Evolutionary conservation across 768 basidiomycete genomes (phyloP).

Genomic region (Leccinum subtestaceum): DNA sequence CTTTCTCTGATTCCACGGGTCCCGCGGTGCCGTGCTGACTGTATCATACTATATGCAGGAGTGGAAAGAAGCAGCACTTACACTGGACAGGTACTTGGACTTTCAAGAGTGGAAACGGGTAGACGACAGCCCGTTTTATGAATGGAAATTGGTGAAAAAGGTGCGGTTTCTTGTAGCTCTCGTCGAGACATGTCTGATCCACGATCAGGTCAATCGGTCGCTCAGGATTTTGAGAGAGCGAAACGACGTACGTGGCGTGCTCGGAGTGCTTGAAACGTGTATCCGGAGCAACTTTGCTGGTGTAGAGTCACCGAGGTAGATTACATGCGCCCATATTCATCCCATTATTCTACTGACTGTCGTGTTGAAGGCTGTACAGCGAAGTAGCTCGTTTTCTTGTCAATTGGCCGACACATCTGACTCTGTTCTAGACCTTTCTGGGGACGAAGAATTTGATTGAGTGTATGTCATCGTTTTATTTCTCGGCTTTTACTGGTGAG

Average conservation of each 20-base stretch:
- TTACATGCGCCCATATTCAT: neutral
- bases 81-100: conserved; percentile 76
- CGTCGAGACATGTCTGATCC: neutral
- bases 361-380: conserved; percentile 70
- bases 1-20: neutral
- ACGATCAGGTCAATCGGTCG: conserved; percentile 67
- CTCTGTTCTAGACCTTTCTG: conserved; percentile 66
- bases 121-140: conserved; percentile 89
- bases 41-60: conserved; percentile 43
- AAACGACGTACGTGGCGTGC: conserved; percentile 79
- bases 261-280: conserved; percentile 90
- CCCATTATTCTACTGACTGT: conserved; percentile 5
- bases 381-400: conserved; percentile 47
- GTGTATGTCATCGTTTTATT: conserved; percentile 41
- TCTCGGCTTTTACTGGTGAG: neutral
- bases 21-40: neutral
- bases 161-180: conserved; percentile 30
- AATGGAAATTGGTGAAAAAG: conserved; percentile 83
- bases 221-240: conserved; percentile 66
- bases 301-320: conserved; percentile 75
- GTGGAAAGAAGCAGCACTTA: conserved; percentile 82
- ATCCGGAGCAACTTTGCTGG: conserved; percentile 92
- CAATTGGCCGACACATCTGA: conserved; percentile 9
- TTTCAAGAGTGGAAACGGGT: conserved; percentile 89
- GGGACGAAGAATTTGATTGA: conserved; percentile 92